phyloP scores from a whole-genome alignment of 2,329 filamentous ascomycete genomes.

The Botrytis deweyae region DNA sequence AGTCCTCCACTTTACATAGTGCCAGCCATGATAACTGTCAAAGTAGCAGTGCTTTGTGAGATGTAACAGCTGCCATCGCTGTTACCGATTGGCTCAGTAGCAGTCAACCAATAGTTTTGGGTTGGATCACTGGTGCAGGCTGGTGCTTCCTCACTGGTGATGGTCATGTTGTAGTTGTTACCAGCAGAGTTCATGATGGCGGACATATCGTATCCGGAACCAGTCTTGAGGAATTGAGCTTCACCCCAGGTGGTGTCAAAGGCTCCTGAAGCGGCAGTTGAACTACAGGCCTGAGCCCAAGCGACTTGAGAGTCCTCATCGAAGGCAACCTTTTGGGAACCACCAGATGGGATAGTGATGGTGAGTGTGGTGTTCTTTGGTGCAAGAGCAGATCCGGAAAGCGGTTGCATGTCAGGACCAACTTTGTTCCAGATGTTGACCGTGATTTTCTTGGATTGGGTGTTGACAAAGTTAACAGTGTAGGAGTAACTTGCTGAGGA shows the following conservation, averaged over 20 bases:
- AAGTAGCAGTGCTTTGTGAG: slow-evolving; percentile 26
- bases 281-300: slow-evolving; percentile 28
- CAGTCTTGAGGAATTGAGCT: slow-evolving; percentile 31
- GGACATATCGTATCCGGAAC: slow-evolving; percentile 37
- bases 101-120: slow-evolving; percentile 38
- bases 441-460: slow-evolving; percentile 27
- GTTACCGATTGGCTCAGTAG: slow-evolving; percentile 31
- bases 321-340: slow-evolving; percentile 34
- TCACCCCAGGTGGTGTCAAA: slow-evolving; percentile 37
- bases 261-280: slow-evolving; percentile 27
- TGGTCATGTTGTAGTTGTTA: slow-evolving; percentile 39
- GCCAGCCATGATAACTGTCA: slow-evolving; percentile 36
- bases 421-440: slow-evolving; percentile 38
- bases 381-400: slow-evolving; percentile 33
- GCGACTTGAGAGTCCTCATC: slow-evolving; percentile 34
- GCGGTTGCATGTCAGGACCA: slow-evolving; percentile 19
- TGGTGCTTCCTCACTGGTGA: slow-evolving; percentile 31
- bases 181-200: slow-evolving; percentile 36
- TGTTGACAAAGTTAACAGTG: slow-evolving; percentile 36
- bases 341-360: slow-evolving; percentile 31
- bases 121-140: slow-evolving; percentile 33
- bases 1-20: slow-evolving; percentile 19
- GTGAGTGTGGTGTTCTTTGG: slow-evolving; percentile 34
- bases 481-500: slow-evolving; percentile 28
- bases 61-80: slow-evolving; percentile 38